Conservation (phyloP, 1,284 basidiomycete genomes). For the Trametes hirsuta region DNA sequence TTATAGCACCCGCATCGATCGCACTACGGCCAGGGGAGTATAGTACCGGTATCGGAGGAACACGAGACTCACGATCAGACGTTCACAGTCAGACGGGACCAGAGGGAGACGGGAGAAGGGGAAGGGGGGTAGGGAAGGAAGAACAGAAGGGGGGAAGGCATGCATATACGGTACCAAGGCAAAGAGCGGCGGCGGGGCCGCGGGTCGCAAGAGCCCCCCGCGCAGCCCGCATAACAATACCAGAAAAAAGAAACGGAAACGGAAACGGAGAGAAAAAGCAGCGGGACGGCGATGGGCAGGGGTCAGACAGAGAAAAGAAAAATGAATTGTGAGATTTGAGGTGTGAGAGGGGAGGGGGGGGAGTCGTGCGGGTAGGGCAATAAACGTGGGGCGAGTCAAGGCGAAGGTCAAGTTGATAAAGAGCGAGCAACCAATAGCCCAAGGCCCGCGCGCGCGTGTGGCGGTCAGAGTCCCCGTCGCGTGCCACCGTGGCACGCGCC, state of each 20-base stretch:
- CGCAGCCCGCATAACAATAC: conserved; percentile 5
- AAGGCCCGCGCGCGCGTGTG: conserved; percentile 37
- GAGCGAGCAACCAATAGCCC: conserved; percentile 67
- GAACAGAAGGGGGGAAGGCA: neutral
- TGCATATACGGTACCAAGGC: conserved; percentile 17
- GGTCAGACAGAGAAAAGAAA: conserved; percentile 3
- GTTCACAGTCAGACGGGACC: conserved; percentile 3
- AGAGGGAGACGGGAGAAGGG: neutral
- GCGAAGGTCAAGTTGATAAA: conserved; percentile 45
- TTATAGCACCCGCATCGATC: conserved; percentile 25
- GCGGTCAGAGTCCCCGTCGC: conserved; percentile 11
- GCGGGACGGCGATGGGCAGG: neutral
- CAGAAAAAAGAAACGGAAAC: neutral
- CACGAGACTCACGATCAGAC: conserved; percentile 4
- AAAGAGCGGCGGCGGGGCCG: conserved; percentile 8
- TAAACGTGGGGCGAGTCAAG: conserved; percentile 11
- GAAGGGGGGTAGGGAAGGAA: neutral
- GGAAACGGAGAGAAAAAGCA: conserved; percentile 1
- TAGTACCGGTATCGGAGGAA: conserved; percentile 28
- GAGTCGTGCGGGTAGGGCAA: neutral
- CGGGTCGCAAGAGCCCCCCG: neutral
- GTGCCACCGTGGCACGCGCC: conserved; percentile 7
- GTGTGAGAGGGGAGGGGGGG: neutral
- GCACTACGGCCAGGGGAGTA: conserved; percentile 22
- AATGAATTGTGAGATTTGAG: conserved; percentile 6